Evolutionary conservation across 2,329 filamentous ascomycete species (phyloP), one percentile per base, ranked within the genome.

Genomic region (Diaporthe humulicola): DNA sequence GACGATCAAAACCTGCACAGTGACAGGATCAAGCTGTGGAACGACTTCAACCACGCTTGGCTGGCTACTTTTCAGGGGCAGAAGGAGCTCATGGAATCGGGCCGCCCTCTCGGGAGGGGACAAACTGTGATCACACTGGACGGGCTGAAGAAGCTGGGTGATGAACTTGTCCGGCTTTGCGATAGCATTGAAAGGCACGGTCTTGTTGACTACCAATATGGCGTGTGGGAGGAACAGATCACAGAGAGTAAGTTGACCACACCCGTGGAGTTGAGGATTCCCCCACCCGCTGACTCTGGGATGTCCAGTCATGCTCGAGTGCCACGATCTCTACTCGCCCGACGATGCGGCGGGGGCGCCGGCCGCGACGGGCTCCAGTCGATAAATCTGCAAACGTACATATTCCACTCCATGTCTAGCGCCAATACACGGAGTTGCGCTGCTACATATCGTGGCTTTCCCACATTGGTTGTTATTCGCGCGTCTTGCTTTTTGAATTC

Each of bases 171-270:
- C 73, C 90, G 92, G 69, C 87, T 98, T 69, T 98, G 96, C 82
- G 95, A 98, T 82, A 90, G 90, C 69, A 90, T 98, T 76, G 96
- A 98, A 83, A 93, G 93, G 78, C 93, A 97, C 81, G 97, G 97
- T n/a, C 86, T 99, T 64, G 95, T 99, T 15, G 97, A 99, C 85
- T 99, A 98, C 82, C 94, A 98, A 81, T 97, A 98, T 86, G 97
- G 97, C 12, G 94, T 98, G 36, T 97, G 95, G 91, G 97, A 98
- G 84, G 96, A 98, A 81, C 92, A 94, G 81, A 98, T 98, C 79
- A 90, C 97, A 79, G 90, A 90, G 74, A 89, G 96, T 98, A 87
- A 85, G 94, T 88, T 22, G 42, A 25, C 17, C 66, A 30, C 58
- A 45, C 50, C 48, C 33, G 71, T 9, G 72, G 45, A 71, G 28